Evolutionary conservation across 768 basidiomycete genomes (phyloP), one percentile per base, ranked within the genome.

Genomic region (Kondoa malvinella): DNA sequence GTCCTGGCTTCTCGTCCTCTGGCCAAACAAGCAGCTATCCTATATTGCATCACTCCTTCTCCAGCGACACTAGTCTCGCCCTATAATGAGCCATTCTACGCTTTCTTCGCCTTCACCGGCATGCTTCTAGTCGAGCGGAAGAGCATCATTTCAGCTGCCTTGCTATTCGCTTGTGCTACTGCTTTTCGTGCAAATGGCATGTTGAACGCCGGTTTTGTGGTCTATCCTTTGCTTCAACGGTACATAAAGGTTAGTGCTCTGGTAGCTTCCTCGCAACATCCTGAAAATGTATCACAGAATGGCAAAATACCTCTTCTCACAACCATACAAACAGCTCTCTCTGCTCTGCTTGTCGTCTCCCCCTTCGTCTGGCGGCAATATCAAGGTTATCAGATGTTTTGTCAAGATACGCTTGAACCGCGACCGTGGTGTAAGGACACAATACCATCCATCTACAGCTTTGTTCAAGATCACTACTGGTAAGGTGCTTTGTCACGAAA

Each of bases 41-140:
- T 95, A 25, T 90, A 88, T 27, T 79, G 92, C 57, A 73, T 97
- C 3, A 83, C 89, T 0, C 88, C 86, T 65, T 89, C 90, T 58
- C 92, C 92, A 1, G 81, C 82, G 0, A 85, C 88, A 26, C 81
- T 84, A 29, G 81, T 86, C 59, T 85, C 86, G 0, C 82, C 87
- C 0, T 94, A 88, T 76, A 84, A 79, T 62, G 94, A 97, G 73
- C 88, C 92, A 0, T 87, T 90, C 76, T 92, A 88, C 76, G 87
- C 92, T 0, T 83, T 83, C 68, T 77, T 87, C 29, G 87, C 89
- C 0, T 94, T 92, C 75, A 79, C 77, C 73, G 89, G 87, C 80
- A 74, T 69, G 78, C 69, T 71, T 15, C 60, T 71, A 70, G 64
- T 69, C 34, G 8, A 15, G 1, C 12, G 34, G 2, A 17, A 57